A percentile compares a stretch with the other conserved stretches of the same genome.
These are phyloP conservation scores for Vigna reflexopilosa DNA, from an alignment of 306 rosid species.

Conservation along the genomic window DNA sequence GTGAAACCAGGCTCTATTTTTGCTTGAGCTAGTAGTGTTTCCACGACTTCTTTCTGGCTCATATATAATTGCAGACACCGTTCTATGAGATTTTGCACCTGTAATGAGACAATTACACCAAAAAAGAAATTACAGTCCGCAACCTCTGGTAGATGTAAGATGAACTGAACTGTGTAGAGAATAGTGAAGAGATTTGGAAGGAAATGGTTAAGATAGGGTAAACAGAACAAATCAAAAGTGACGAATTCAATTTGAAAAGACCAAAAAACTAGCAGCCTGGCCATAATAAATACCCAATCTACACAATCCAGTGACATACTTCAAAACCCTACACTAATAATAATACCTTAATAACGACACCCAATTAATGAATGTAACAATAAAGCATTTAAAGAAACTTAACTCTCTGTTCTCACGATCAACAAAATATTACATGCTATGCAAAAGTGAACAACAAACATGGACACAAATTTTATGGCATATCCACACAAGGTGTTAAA, in stretches of 20 bases:
- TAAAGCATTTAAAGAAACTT: constrained; percentile 19
- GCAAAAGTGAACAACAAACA: background rate
- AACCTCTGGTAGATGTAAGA: constrained; percentile 5
- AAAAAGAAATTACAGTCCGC: background rate
- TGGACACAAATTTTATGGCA: background rate
- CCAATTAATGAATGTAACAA: constrained; percentile 17
- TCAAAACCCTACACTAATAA: constrained; percentile 1
- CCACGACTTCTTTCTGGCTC: constrained; percentile 86
- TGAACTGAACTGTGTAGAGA: constrained; percentile 9
- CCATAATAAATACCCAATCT: constrained; percentile 8
- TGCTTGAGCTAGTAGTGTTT: constrained; percentile 70
- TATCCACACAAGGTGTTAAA: background rate
- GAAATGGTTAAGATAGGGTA: background rate
- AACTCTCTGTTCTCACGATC: background rate
- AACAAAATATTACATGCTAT: constrained; percentile 7
- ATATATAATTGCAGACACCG: constrained; percentile 91
- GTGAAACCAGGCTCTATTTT: constrained; percentile 97
- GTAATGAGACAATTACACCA: constrained; percentile 37
- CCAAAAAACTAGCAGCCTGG: background rate
- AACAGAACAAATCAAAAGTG: background rate
- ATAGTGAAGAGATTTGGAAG: background rate
- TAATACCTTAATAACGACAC: background rate
- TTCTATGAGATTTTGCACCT: constrained; percentile 95
- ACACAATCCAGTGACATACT: background rate
- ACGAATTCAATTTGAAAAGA: background rate